Evolutionary conservation across 305 asterid species (phyloP), one percentile per base, ranked within the genome.

Genomic region (Fraxinus ornus): DNA sequence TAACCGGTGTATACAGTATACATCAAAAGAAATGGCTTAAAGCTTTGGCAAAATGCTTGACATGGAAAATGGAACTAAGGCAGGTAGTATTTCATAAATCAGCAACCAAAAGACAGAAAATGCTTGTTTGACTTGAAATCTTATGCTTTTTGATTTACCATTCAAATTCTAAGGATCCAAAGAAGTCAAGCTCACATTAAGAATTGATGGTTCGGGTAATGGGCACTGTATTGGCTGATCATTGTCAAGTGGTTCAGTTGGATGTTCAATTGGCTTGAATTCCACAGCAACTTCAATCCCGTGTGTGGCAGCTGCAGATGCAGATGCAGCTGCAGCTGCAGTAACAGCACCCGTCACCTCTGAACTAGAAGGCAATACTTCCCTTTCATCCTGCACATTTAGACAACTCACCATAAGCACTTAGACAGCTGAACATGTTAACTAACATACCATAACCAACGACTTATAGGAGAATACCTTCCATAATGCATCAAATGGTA

Each of bases 181-280:
- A 28, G 75, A 68, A 68, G 39, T 62, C 24, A 79, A 78, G 85
- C 95, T 89, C 86, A 95, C 98, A 86, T 93, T 93, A 28, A 95
- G 95, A 82, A 93, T 90, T 22, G 97, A 94, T 60, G 98, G 98
- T 86, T 95, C 99, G 10, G 97, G 97, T 83, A 95, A 73, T 12
- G 98, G 99, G 82, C 99, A 95, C 15, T 87, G 98, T 83, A 95
- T 84, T 26, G 99, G 97, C 37, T 80, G 93, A 86, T 94, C 99
- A 79, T 90, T 89, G 86, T 94, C 96, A 15, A 90, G 89, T 78
- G 98, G 99, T 90, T 93, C 99, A 22, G 80, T 62, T 0, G 97
- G 99, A 84, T 89, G 95, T 44, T 93, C 97, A 35, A 94, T 90
- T 13, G 98, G 98, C 88, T 95, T 95, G 85, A 95, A 95, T 86